These are phyloP conservation scores for Aspergillus sp. DNA, from an alignment of 2,329 filamentous ascomycete genomes.

Conservation along the genomic window DNA sequence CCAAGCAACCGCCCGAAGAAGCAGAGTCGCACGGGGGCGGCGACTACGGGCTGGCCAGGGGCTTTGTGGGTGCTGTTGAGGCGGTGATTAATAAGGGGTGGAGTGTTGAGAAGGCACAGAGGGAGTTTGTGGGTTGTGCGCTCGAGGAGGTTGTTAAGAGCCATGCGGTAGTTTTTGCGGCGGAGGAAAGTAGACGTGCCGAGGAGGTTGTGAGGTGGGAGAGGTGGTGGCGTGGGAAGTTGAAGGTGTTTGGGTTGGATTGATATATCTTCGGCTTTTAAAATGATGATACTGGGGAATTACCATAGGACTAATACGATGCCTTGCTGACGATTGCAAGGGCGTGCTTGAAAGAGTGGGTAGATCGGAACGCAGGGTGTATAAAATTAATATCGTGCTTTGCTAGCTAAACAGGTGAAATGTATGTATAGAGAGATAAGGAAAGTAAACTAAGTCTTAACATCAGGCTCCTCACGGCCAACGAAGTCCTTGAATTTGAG, in stretches of 20 bases:
- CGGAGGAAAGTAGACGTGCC: constrained; percentile 76
- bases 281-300: too few relatives aligned
- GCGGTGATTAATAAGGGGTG: constrained; percentile 71
- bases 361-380: too few relatives aligned
- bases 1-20: constrained; percentile 58
- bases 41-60: constrained; percentile 74
- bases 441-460: constrained; percentile 74
- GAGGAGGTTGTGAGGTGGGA: constrained; percentile 72
- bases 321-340: too few relatives aligned
- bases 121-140: constrained; percentile 73
- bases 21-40: constrained; percentile 69
- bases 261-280: not conserved
- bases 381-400: not conserved
- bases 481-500: constrained; percentile 93
- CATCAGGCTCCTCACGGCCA: constrained; percentile 88
- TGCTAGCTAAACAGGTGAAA: not conserved
- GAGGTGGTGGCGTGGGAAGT: constrained; percentile 69
- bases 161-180: constrained; percentile 91
- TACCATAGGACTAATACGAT: too few relatives aligned
- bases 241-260: constrained; percentile 26
- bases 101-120: constrained; percentile 70
- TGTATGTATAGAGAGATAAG: not conserved
- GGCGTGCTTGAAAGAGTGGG: too few relatives aligned
- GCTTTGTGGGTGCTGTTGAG: constrained; percentile 81
- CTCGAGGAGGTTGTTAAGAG: constrained; percentile 85